Percentiles rank a stretch among this genome's conserved stretches.
Evolutionary conservation across 106 monocot genomes (phyloP).

Genomic region (Xerophyta viscosa): DNA sequence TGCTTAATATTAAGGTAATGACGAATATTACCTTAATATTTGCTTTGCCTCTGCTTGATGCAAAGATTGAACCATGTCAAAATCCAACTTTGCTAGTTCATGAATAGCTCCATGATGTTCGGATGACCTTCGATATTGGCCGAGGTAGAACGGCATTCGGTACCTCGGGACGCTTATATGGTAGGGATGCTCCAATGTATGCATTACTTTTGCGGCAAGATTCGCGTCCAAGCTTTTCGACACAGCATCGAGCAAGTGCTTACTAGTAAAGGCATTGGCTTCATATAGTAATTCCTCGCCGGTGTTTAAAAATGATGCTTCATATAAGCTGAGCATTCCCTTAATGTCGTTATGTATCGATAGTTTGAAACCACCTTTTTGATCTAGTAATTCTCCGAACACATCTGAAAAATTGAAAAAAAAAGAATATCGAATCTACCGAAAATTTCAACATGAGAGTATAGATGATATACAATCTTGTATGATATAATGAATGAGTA

Average conservation of each 20-base stretch:
- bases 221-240: slow-evolving; percentile 7
- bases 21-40: slow-evolving; percentile 19
- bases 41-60: slow-evolving; percentile 22
- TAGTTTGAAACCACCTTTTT: slow-evolving; percentile 13
- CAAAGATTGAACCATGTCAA: slow-evolving; percentile 21
- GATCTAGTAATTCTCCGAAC: slow-evolving; percentile 18
- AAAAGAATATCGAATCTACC: neutral
- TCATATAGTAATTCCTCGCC: slow-evolving; percentile 27
- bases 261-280: slow-evolving; percentile 29
- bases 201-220: slow-evolving; percentile 7
- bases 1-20: neutral
- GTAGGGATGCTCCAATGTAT: slow-evolving; percentile 22
- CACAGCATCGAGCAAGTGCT: slow-evolving; percentile 7
- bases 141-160: slow-evolving; percentile 12
- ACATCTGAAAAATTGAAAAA: slow-evolving; percentile 17
- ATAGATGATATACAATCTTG: no score
- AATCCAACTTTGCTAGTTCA: slow-evolving; percentile 30
- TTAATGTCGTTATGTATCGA: slow-evolving; percentile 11
- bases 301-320: slow-evolving; percentile 32
- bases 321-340: slow-evolving; percentile 40
- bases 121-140: neutral
- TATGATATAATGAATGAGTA: no score
- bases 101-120: neutral
- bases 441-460: no score
- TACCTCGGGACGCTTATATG: slow-evolving; percentile 27